Percentiles rank a stretch among this genome's conserved stretches.
These are phyloP conservation scores for Bombardia bombarda DNA, from an alignment of 495 filamentous ascomycete species.

Conservation along the genomic window DNA sequence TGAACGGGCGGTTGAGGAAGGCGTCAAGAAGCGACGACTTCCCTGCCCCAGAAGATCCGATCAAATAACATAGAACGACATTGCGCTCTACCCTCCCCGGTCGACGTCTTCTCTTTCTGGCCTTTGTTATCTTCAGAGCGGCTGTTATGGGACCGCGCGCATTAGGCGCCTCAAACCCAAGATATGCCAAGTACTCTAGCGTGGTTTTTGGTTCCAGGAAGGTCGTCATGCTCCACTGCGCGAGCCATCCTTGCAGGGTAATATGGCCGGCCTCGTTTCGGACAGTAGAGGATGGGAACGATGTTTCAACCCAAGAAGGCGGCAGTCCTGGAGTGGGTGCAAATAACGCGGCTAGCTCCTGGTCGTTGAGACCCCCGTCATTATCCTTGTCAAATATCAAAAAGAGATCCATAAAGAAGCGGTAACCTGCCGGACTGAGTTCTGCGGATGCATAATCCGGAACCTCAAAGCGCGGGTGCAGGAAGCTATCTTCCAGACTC, in stretches of 20 bases:
- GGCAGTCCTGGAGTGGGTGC: slow-evolving; percentile 89
- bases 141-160: slow-evolving; percentile 63
- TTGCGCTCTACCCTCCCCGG: slow-evolving; percentile 85
- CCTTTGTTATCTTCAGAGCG: slow-evolving; percentile 84
- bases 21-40: slow-evolving; percentile 86
- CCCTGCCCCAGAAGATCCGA: slow-evolving; percentile 74
- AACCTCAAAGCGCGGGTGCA: slow-evolving; percentile 92
- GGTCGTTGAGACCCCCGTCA: slow-evolving; percentile 83
- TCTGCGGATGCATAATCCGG: slow-evolving; percentile 87
- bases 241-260: slow-evolving; percentile 94
- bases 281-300: slow-evolving; percentile 88
- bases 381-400: slow-evolving; percentile 94
- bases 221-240: slow-evolving; percentile 99
- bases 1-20: slow-evolving; percentile 84
- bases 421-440: slow-evolving; percentile 87
- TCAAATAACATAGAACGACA: slow-evolving; percentile 92
- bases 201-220: slow-evolving; percentile 93
- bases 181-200: slow-evolving; percentile 87
- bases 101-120: slow-evolving; percentile 72
- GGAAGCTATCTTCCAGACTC: slow-evolving; percentile 78
- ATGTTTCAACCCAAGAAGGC: slow-evolving; percentile 72
- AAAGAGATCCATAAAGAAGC: slow-evolving; percentile 96
- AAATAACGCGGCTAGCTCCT: slow-evolving; percentile 78
- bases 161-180: slow-evolving; percentile 70
- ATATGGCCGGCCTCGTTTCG: slow-evolving; percentile 93